Evolutionary conservation across 257 asterid genomes (phyloP), one percentile per base, ranked within the genome.

Genomic region (Primulina tabacum): DNA sequence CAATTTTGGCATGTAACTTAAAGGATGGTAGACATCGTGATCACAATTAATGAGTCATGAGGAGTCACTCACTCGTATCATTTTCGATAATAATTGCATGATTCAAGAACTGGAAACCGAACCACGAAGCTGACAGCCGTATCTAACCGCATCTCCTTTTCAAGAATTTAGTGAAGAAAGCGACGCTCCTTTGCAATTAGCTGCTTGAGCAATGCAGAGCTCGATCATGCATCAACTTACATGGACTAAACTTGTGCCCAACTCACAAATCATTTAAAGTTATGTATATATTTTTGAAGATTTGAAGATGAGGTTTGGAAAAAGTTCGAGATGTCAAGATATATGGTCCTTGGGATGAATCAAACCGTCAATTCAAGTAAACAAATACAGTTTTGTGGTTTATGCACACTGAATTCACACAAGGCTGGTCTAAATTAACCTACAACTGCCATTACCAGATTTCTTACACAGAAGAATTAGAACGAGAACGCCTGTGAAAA

Each of bases 401-500:
- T 43, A 43, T 24, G 26, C 26, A 24, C 26, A 24, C 26, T 24
- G 26, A 24, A 24, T 43, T 17, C 53, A 12, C n/a, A 43, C n/a
- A 4, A 16, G 52, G 17, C 52, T 40, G 52, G 52, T 4, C 8
- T 50, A 50, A 17, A 16, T 50, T 50, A 16, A 50, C 57, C 53
- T 43, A 12, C 5, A 2, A 12, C n/a, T 12, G 53, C 14, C 68
- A 52, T 52, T 30, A 29, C 57, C 68, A 11, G 28, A 26, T 43
- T 4, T 35, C 33, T 32, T 20, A 53, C 35, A 40, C 6, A 43
- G 60, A 71, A 20, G 67, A 67, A 40, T 69, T 69, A 24, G 83
- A 81, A 16, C 57, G 65, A n/a, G 70, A 59, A 24, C 79, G 78
- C 72, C 75, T 74, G 33, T 77, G 82, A 43, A 78, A 80, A 43